Conservation (phyloP, 768 basidiomycete species). For the Nidularia sp. region DNA sequence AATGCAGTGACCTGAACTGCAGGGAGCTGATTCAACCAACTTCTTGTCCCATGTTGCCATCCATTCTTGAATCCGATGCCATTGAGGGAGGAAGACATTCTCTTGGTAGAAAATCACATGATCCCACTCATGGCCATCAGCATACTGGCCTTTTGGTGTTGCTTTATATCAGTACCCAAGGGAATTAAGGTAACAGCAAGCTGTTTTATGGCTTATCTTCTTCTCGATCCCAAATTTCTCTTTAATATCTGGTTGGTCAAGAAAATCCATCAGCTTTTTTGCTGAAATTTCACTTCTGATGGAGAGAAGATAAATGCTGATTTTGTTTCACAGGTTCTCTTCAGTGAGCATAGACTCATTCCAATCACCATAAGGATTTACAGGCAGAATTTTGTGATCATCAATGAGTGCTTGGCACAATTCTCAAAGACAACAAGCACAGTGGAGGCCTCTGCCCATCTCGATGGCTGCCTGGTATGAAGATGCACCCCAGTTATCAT, state of each 20-base stretch:
- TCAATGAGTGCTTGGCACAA: slow-evolving; percentile 10
- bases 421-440: slow-evolving; percentile 10
- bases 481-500: slow-evolving; percentile 16
- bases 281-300: slow-evolving; percentile 19
- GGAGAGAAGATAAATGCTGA: slow-evolving; percentile 16
- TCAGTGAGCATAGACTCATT: slow-evolving; percentile 21
- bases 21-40: background rate
- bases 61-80: slow-evolving; percentile 3
- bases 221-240: slow-evolving; percentile 6
- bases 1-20: background rate
- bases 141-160: slow-evolving; percentile 13
- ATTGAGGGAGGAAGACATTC: slow-evolving; percentile 15
- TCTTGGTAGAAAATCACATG: slow-evolving; percentile 28
- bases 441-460: slow-evolving; percentile 7
- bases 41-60: slow-evolving; percentile 4
- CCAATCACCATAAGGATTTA: slow-evolving; percentile 23
- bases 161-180: slow-evolving; percentile 11
- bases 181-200: slow-evolving; percentile 11
- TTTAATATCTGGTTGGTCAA: slow-evolving; percentile 7
- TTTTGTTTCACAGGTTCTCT: slow-evolving; percentile 20
- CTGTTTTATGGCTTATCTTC: slow-evolving; percentile 17
- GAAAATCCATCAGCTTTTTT: slow-evolving; percentile 15
- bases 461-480: slow-evolving; percentile 13
- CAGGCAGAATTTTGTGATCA: slow-evolving; percentile 15
- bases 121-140: slow-evolving; percentile 23